Conservation (phyloP, 768 basidiomycete genomes). For the Hypholoma fasciculare region DNA sequence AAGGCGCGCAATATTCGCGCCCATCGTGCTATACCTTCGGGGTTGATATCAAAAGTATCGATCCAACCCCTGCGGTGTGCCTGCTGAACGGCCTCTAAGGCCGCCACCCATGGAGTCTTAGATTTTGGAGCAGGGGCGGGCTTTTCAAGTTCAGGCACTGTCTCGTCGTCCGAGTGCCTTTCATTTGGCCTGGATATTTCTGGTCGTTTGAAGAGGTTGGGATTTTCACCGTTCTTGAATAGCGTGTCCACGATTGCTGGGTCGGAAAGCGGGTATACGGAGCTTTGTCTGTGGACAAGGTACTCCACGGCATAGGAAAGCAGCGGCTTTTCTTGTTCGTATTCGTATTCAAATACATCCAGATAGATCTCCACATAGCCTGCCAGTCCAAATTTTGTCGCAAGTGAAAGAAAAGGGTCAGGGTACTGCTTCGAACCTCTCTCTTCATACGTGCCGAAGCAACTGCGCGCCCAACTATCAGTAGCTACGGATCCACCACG, state of each 20-base stretch:
- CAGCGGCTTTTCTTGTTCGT: conserved; percentile 8
- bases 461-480: conserved; percentile 12
- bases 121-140: not conserved
- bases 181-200: not conserved
- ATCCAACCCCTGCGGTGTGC: conserved; percentile 11
- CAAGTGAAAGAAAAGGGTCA: conserved; percentile 11
- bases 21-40: conserved; percentile 8
- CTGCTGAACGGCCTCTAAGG: conserved; percentile 8
- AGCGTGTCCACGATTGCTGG: conserved; percentile 5
- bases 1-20: conserved; percentile 5
- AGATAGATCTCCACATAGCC: conserved; percentile 7
- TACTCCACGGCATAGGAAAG: conserved; percentile 11
- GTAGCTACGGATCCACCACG: conserved; percentile 3
- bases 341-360: conserved; percentile 8
- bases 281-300: conserved; percentile 9
- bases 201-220: conserved; percentile 6
- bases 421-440: conserved; percentile 4
- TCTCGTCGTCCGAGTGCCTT: not conserved
- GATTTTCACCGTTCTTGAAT: conserved; percentile 9
- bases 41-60: conserved; percentile 4
- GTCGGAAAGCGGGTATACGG: conserved; percentile 8
- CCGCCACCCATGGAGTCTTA: conserved; percentile 9
- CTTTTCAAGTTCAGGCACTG: not conserved
- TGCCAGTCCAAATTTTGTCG: conserved; percentile 7
- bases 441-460: conserved; percentile 12